Evolutionary conservation across 306 rosid species (phyloP).

Genomic region (Begonia fuchsioides): DNA sequence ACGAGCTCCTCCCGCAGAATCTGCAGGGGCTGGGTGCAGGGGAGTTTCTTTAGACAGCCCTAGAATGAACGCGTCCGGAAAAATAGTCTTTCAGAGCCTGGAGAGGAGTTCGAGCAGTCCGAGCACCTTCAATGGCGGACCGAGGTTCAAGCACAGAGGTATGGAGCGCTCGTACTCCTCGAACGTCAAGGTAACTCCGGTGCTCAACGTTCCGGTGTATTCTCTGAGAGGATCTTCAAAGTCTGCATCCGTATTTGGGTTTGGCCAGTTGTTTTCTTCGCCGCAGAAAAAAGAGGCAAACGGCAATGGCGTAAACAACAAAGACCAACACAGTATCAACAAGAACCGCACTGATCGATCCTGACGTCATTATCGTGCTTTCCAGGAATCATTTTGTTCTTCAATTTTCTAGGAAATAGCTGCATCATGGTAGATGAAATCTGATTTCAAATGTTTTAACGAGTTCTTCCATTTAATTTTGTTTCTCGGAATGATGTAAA

Average conservation of each 20-base stretch:
- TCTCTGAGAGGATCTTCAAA: slow-evolving; percentile 65
- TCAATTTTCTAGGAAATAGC: not conserved
- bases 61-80: slow-evolving; percentile 86
- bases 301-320: slow-evolving; percentile 14
- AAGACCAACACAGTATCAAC: slow-evolving; percentile 10
- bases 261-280: slow-evolving; percentile 66
- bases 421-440: not conserved
- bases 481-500: not conserved
- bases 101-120: slow-evolving; percentile 96
- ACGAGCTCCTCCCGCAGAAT: slow-evolving; percentile 13
- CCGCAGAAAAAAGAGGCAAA: slow-evolving; percentile 60
- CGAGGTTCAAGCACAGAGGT: slow-evolving; percentile 63
- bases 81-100: slow-evolving; percentile 79
- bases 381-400: not conserved
- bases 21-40: slow-evolving; percentile 24
- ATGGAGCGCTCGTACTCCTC: slow-evolving; percentile 96
- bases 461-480: too few relatives aligned
- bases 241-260: slow-evolving; percentile 71
- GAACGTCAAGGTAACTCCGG: slow-evolving; percentile 84
- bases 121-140: slow-evolving; percentile 86
- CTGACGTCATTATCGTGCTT: slow-evolving; percentile 20
- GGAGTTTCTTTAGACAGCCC: slow-evolving; percentile 92
- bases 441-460: too few relatives aligned
- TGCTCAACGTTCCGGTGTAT: slow-evolving; percentile 84
- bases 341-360: slow-evolving; percentile 33